Evolutionary conservation across 2,329 filamentous ascomycete genomes (phyloP), one percentile per base, ranked within the genome.

Genomic region (Metarhizium brunneum): DNA sequence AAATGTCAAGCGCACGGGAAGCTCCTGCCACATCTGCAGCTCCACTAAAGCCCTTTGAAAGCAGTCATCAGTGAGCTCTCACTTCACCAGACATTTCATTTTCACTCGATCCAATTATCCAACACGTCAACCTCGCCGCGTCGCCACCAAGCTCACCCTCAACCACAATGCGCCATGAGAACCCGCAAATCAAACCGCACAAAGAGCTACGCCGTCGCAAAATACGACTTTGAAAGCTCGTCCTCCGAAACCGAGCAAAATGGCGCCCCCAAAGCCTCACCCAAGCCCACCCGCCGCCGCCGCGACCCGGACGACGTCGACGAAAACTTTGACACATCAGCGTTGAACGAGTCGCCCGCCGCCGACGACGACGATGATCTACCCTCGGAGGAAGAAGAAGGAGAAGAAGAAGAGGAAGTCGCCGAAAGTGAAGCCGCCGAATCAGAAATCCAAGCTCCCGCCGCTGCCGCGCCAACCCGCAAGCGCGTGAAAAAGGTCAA

Each of bases 131-230:
- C 20, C 6, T 30, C 45, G 18, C 20, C 30, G 4, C n/a, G 5
- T 48, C 45, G 18, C n/a, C 30, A 4, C 11, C 20, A 36, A 50
- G 25, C 47, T 18, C 47, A 14, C 16, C 47, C 32, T 45, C 14
- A 16, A 25, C 38, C 45, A 30, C 20, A 48, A 48, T 48, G 45
- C 60, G 63, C 49, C 36, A 73, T 72, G 70, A 68, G 67, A 60
- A 71, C 71, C n/a, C 66, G 71, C 52, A 67, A 55, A 51, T 68
- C 71, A 18, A 72, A 71, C 59, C 69, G 68, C 48, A 62, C 62
- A 30, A 72, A 71, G 53, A 63, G 65, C 42, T 72, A 65, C 54
- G 65, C 65, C 2, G 56, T 65, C 56, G 61, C 71, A 45, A 67
- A 66, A 30, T 71, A 71, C 61, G 66, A 68, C 49, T 71, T 71